phyloP scores from a whole-genome alignment of 2,329 filamentous ascomycete genomes.

The Didymella segeticola region DNA sequence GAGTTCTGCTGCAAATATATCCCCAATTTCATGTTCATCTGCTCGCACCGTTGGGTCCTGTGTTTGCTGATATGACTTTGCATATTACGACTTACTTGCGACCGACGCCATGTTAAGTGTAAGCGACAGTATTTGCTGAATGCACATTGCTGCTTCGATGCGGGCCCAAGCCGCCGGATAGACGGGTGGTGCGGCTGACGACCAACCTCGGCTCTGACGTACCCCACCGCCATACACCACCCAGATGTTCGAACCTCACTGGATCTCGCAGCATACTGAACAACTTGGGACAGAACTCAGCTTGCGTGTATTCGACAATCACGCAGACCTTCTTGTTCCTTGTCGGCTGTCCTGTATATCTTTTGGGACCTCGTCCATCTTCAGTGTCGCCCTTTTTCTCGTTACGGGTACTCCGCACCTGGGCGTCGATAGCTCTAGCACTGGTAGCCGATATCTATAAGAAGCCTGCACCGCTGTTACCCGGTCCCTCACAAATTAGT shows the following conservation, averaged over 20 bases:
- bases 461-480: slow-evolving; percentile 3
- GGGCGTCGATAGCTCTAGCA: slow-evolving; percentile 18
- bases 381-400: slow-evolving; percentile 6
- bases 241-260: slow-evolving; percentile 24
- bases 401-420: slow-evolving; percentile 24
- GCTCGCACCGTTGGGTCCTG: background rate
- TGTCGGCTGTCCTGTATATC: background rate
- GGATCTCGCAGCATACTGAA: background rate
- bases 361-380: background rate
- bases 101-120: background rate
- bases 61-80: background rate
- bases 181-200: slow-evolving; percentile 12
- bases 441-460: slow-evolving; percentile 13
- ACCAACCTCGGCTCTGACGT: slow-evolving; percentile 39
- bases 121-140: background rate
- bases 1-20: slow-evolving; percentile 43
- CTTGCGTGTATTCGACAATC: background rate
- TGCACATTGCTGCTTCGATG: background rate
- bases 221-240: slow-evolving; percentile 23
- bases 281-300: background rate
- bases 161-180: slow-evolving; percentile 13
- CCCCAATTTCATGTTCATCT: slow-evolving; percentile 22
- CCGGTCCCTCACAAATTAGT: background rate
- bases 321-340: background rate
- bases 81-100: background rate